Evolutionary conservation across 345 rosid species (phyloP).

Genomic region (Acer negundo): DNA sequence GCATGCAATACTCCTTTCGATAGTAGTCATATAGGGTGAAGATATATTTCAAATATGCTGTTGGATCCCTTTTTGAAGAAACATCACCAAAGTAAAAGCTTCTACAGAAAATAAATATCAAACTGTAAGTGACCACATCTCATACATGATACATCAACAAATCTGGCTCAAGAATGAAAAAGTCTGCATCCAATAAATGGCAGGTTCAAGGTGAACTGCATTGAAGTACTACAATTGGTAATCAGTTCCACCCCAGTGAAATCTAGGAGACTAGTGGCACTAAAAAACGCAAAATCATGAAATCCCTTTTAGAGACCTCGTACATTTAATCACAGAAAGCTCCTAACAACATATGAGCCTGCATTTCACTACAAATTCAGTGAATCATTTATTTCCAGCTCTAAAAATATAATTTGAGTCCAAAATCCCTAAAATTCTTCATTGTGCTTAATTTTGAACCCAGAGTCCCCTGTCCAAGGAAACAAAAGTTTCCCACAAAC

Average conservation of each 20-base stretch:
- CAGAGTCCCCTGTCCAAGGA: too few relatives aligned
- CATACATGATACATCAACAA: not conserved
- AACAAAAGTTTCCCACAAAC: too few relatives aligned
- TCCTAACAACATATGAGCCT: not conserved
- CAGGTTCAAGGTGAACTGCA: not conserved
- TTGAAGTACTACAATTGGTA: not conserved
- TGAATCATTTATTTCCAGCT: not conserved
- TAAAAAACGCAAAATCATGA: not conserved
- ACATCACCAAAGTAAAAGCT: constrained; percentile 86
- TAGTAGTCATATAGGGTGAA: constrained; percentile 63
- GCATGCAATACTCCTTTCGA: constrained; percentile 43
- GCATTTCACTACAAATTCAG: not conserved
- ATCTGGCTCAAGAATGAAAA: not conserved
- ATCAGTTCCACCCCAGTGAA: not conserved
- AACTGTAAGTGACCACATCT: constrained; percentile 1
- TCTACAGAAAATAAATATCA: constrained; percentile 38
- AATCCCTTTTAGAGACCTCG: not conserved
- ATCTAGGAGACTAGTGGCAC: not conserved
- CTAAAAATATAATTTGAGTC: not conserved
- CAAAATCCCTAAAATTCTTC: not conserved
- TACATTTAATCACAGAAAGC: not conserved
- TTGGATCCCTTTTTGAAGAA: constrained; percentile 87
- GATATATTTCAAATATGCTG: constrained; percentile 62
- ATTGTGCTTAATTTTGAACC: not conserved
- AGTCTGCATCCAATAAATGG: too few relatives aligned